phyloP scores from a whole-genome alignment of 2,329 filamentous ascomycete species.

The Falciphora oryzae region DNA sequence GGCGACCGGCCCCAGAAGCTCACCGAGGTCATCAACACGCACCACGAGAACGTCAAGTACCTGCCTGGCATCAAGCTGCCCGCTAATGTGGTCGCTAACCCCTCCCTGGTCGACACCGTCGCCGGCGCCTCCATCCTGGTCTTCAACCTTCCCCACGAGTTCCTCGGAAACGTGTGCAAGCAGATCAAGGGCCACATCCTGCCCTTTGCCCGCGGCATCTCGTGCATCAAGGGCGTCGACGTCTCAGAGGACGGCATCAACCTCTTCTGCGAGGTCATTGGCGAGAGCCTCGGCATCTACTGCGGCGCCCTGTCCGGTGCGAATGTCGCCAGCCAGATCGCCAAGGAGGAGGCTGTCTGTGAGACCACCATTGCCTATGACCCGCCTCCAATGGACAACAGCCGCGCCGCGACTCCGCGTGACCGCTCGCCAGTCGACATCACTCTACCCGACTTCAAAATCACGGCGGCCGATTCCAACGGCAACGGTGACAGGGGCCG shows the following conservation, averaged over 20 bases:
- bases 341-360: constrained; percentile 81
- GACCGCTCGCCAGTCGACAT: constrained; percentile 39
- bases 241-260: constrained; percentile 81
- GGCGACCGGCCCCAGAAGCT: constrained; percentile 74
- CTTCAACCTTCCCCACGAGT: constrained; percentile 96
- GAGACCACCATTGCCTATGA: constrained; percentile 97
- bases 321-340: constrained; percentile 94
- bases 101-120: constrained; percentile 73
- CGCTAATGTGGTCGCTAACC: constrained; percentile 76
- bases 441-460: constrained; percentile 47
- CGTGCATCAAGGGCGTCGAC: constrained; percentile 97
- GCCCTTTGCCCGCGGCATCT: constrained; percentile 87
- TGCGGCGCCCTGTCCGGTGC: constrained; percentile 92
- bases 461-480: constrained; percentile 40
- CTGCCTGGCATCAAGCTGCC: constrained; percentile 84
- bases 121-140: constrained; percentile 81
- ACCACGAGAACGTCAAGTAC: constrained; percentile 98
- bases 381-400: constrained; percentile 77
- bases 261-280: constrained; percentile 93
- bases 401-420: constrained; percentile 61
- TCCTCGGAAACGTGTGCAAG: constrained; percentile 81
- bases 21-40: constrained; percentile 80
- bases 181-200: constrained; percentile 83
- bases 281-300: constrained; percentile 86
- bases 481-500: constrained; percentile 62